Evolutionary conservation across 257 asterid species (phyloP).

Genomic region (Jasminum sambac): DNA sequence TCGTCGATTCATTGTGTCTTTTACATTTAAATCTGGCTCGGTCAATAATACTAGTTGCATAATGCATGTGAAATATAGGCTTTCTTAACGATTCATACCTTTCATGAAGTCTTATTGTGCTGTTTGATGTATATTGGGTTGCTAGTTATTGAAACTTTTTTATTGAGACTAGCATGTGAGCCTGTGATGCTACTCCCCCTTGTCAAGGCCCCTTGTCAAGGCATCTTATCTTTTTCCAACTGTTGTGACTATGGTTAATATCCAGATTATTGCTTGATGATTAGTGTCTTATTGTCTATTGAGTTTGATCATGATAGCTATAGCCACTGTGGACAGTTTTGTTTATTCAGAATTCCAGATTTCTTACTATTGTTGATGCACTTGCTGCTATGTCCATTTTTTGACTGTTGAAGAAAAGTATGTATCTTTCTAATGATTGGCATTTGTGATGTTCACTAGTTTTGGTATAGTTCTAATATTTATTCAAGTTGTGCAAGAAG

Average conservation of each 20-base stretch:
- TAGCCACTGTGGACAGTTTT: not conserved
- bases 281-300: not conserved
- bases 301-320: not conserved
- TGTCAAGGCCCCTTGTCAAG: too few species aligned
- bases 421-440: not conserved
- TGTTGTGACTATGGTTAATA: not conserved
- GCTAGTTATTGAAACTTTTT: too few species aligned
- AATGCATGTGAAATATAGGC: slow-evolving; percentile 10
- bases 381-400: not conserved
- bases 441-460: not conserved
- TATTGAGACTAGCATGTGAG: too few species aligned
- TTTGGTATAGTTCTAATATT: slow-evolving; percentile 7
- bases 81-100: slow-evolving; percentile 8
- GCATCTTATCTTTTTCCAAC: slow-evolving; percentile 4
- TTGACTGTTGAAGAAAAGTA: not conserved
- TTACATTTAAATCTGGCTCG: not conserved
- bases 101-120: too few species aligned
- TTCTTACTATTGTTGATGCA: slow-evolving; percentile 1
- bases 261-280: not conserved
- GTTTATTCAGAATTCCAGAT: slow-evolving; percentile 7
- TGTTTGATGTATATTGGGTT: too few species aligned
- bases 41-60: not conserved
- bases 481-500: not conserved
- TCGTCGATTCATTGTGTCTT: not conserved
- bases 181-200: too few species aligned